phyloP scores from a whole-genome alignment of 768 basidiomycete genomes.

The Thelephora aurantiotincta region DNA sequence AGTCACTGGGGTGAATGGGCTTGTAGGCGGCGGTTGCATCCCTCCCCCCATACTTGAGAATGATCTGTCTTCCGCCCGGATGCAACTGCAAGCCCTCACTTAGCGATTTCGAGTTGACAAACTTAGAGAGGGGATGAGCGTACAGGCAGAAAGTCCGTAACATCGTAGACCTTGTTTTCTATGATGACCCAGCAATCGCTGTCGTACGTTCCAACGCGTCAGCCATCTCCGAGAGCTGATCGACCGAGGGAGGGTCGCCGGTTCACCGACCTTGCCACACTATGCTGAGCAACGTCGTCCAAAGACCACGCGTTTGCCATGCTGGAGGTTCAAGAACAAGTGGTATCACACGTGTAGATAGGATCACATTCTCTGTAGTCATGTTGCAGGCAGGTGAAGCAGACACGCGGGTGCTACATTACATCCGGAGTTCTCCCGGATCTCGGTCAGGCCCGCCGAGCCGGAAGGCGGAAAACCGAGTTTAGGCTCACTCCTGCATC shows the following conservation, averaged over 20 bases:
- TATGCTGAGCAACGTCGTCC: constrained; percentile 48
- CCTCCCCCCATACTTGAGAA: constrained; percentile 74
- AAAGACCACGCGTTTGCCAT: constrained; percentile 29
- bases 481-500: too few species aligned
- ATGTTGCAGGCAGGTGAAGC: too few species aligned
- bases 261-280: constrained; percentile 6
- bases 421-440: too few species aligned
- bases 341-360: too few species aligned
- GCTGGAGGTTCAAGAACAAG: not conserved
- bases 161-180: constrained; percentile 66
- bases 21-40: constrained; percentile 72
- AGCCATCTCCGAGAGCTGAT: not conserved
- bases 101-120: too few species aligned
- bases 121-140: constrained; percentile 7
- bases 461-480: too few species aligned
- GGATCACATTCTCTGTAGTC: too few species aligned
- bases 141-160: constrained; percentile 64
- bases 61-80: constrained; percentile 69
- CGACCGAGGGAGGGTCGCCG: constrained; percentile 24
- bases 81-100: too few species aligned
- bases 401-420: too few species aligned
- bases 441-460: too few species aligned
- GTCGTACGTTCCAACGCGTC: not conserved
- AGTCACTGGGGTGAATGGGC: constrained; percentile 77
- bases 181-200: constrained; percentile 84